phyloP scores from a whole-genome alignment of 441 rosid species.

The Jatropha multifida region DNA sequence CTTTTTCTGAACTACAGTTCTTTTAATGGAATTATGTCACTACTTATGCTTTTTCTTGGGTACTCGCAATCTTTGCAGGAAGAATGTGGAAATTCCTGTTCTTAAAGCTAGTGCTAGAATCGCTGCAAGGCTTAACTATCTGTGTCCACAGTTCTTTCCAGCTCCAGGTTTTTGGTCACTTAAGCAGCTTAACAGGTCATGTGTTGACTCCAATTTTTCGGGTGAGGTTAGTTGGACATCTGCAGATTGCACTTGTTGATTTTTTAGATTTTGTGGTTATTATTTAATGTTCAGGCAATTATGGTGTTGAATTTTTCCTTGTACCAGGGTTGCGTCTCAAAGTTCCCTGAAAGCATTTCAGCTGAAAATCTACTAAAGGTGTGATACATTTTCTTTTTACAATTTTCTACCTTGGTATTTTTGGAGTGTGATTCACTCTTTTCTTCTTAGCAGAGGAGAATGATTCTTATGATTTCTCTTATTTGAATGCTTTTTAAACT shows the following conservation, averaged over 20 bases:
- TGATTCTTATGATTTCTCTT: not conserved
- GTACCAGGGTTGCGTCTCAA: slow-evolving; percentile 42
- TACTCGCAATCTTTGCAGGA: slow-evolving; percentile 42
- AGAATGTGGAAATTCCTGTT: slow-evolving; percentile 80
- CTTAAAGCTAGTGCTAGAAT: slow-evolving; percentile 82
- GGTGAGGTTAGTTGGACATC: slow-evolving; percentile 50
- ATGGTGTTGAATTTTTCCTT: slow-evolving; percentile 22
- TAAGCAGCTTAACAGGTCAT: slow-evolving; percentile 29
- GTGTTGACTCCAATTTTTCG: slow-evolving; percentile 26
- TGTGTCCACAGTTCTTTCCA: slow-evolving; percentile 97
- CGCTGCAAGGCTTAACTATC: slow-evolving; percentile 76
- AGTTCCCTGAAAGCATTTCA: slow-evolving; percentile 40
- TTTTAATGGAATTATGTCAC: slow-evolving; percentile 8
- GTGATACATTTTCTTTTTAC: not conserved
- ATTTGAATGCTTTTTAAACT: not conserved
- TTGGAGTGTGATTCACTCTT: not conserved
- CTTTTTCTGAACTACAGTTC: slow-evolving; percentile 20
- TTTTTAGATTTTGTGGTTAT: slow-evolving; percentile 12
- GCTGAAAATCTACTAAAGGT: slow-evolving; percentile 98
- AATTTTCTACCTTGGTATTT: not conserved
- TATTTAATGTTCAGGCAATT: slow-evolving; percentile 14
- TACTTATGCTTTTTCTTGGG: slow-evolving; percentile 19
- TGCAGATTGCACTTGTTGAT: slow-evolving; percentile 11
- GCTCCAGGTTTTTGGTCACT: slow-evolving; percentile 78
- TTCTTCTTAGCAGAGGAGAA: not conserved